Evolutionary conservation across 345 rosid genomes (phyloP), one percentile per base, ranked within the genome.

Genomic region (Clarkia xantiana): DNA sequence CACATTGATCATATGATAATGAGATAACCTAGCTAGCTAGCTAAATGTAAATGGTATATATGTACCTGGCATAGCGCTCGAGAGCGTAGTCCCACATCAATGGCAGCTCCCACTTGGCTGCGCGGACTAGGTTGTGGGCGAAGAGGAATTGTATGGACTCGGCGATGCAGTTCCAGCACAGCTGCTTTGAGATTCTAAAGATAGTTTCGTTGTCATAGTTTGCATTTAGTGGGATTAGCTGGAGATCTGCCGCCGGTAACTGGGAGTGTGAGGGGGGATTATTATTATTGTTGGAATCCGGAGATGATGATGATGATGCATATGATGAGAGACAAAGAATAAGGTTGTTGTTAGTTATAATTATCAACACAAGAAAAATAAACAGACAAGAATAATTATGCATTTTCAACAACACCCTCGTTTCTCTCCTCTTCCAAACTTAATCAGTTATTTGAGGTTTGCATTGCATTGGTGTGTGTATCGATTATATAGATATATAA

Each of bases 61-160:
- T n/a, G 40, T 49, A 49, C 53, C 53, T 49, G 1, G 96, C 96
- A 44, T 86, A 83, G 42, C 59, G 59, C 44, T 82, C 78, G n/a
- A 86, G 84, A 62, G 67, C 69, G 3, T 19, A 63, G 59, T 86
- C 96, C 96, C 96, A 86, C 45, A 44, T 49, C 52, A 86, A 41
- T 6, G 81, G 86, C 2, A 71, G 68, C 76, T 86, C 94, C 69
- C 77, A 68, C 57, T 78, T 80, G 1, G 68, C 15, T 10, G 81
- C 79, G 38, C 89, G 71, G 0, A 80, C 89, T 57, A 82, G 40
- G 51, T 86, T 82, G 38, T 86, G 96, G 14, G 58, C 56, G 56
- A 61, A 82, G 58, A 83, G 51, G 63, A 86, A 86, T 38, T 80
- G 72, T 2, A 82, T 38, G 1, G 96, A 71, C 71, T 82, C 94